Conservation (phyloP, 176 grass and related monocot species). For the Puccinellia tenuiflora region DNA sequence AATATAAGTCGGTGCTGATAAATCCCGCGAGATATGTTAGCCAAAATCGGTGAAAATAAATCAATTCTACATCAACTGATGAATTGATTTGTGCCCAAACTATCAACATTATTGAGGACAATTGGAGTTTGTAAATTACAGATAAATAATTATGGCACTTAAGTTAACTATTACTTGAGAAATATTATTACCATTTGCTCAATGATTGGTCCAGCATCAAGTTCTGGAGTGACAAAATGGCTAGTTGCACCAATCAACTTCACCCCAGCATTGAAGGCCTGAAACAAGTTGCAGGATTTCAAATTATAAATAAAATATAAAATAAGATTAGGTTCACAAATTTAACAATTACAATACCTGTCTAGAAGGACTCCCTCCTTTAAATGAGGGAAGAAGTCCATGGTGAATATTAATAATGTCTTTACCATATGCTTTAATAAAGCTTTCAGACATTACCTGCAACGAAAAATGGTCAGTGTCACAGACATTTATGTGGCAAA, state of each 20-base stretch:
- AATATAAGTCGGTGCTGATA: neutral
- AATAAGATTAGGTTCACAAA: neutral
- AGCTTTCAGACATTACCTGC: slow-evolving; percentile 67
- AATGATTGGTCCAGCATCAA: slow-evolving; percentile 92
- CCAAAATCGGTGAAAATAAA: neutral
- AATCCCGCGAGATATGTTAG: neutral
- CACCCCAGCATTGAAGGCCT: slow-evolving; percentile 97
- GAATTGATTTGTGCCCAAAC: neutral
- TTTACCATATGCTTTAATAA: slow-evolving; percentile 83
- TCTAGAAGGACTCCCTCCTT: slow-evolving; percentile 81
- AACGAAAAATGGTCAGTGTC: neutral
- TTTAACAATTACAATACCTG: slow-evolving; percentile 48
- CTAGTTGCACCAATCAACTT: slow-evolving; percentile 94
- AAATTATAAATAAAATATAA: neutral
- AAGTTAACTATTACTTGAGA: neutral
- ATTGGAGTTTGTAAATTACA: neutral
- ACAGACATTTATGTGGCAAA: neutral
- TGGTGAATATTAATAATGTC: slow-evolving; percentile 97
- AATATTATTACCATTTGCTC: slow-evolving; percentile 77
- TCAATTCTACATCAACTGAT: neutral
- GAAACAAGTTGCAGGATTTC: slow-evolving; percentile 17
- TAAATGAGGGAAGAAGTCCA: slow-evolving; percentile 97
- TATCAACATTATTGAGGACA: neutral
- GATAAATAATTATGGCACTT: neutral
- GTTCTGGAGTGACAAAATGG: slow-evolving; percentile 92